Evolutionary conservation across 2,329 filamentous ascomycete genomes (phyloP).

Genomic region (Xylariales sp.): DNA sequence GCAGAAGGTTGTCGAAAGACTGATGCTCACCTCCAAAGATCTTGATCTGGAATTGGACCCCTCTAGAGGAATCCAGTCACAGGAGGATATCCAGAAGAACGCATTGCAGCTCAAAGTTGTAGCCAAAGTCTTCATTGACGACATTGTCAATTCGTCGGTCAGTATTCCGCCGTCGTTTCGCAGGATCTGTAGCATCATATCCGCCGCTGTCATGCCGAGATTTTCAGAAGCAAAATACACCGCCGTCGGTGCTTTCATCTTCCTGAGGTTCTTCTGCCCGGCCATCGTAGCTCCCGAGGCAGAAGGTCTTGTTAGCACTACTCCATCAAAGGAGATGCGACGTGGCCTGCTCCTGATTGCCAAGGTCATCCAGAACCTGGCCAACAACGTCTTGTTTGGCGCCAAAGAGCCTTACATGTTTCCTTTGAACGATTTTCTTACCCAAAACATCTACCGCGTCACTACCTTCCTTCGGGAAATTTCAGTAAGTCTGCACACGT

Average conservation of each 20-base stretch:
- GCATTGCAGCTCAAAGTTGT: constrained; percentile 61
- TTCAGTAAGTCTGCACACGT: constrained; percentile 43
- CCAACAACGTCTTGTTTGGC: constrained; percentile 68
- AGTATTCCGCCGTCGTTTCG: constrained; percentile 61
- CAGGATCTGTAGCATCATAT: constrained; percentile 65
- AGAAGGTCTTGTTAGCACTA: constrained; percentile 56
- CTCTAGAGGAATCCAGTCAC: constrained; percentile 47
- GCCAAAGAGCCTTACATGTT: constrained; percentile 72
- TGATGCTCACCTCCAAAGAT: constrained; percentile 63
- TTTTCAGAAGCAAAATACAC: constrained; percentile 70
- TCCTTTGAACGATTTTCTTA: constrained; percentile 63
- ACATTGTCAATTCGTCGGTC: constrained; percentile 59
- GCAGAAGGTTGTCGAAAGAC: constrained; percentile 61
- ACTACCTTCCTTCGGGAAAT: constrained; percentile 65
- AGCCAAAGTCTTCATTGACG: constrained; percentile 66
- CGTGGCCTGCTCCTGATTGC: constrained; percentile 64
- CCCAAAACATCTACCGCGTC: constrained; percentile 63
- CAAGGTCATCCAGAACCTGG: constrained; percentile 67
- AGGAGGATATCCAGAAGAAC: constrained; percentile 62
- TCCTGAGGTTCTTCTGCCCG: constrained; percentile 67
- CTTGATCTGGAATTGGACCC: constrained; percentile 66
- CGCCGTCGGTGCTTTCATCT: constrained; percentile 66
- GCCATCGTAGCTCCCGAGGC: constrained; percentile 67
- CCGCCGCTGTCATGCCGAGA: constrained; percentile 55
- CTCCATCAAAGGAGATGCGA: constrained; percentile 65